A percentile compares a stretch with the other conserved stretches of the same genome.
phyloP scores from a whole-genome alignment of 129 eudicot genomes.

The Escallonia rubra region DNA sequence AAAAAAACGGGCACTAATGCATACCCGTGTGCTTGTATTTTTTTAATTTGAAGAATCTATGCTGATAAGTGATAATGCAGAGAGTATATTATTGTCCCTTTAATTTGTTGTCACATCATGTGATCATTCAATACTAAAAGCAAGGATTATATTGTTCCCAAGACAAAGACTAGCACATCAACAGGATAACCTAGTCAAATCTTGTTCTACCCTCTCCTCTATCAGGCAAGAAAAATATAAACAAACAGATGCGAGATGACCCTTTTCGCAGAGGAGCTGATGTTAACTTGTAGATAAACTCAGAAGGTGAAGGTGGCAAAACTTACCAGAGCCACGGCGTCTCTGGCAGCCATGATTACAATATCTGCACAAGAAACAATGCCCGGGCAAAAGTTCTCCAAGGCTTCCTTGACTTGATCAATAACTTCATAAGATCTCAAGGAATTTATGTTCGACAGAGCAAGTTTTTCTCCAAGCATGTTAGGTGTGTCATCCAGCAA shows the following conservation, averaged over 20 bases:
- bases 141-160: neutral
- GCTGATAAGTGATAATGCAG: too few species aligned
- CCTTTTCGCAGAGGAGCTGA: too few species aligned
- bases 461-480: slow-evolving; percentile 80
- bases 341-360: slow-evolving; percentile 83
- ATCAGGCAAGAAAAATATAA: neutral
- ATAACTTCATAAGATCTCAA: slow-evolving; percentile 81
- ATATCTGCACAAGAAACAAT: slow-evolving; percentile 94
- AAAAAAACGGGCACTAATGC: too few species aligned
- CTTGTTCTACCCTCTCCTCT: neutral
- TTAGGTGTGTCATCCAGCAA: slow-evolving; percentile 84
- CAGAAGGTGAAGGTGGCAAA: neutral
- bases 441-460: slow-evolving; percentile 74
- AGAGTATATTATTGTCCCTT: too few species aligned
- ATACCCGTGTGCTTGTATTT: too few species aligned
- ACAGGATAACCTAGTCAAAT: too few species aligned
- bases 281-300: neutral
- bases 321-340: slow-evolving; percentile 81
- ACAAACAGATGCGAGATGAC: too few species aligned
- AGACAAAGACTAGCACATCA: neutral
- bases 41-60: too few species aligned
- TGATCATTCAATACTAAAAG: too few species aligned
- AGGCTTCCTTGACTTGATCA: slow-evolving; percentile 77
- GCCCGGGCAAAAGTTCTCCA: slow-evolving; percentile 70
- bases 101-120: too few species aligned